phyloP scores from a whole-genome alignment of 805 yeast species.

The Babjeviella inositovora region DNA sequence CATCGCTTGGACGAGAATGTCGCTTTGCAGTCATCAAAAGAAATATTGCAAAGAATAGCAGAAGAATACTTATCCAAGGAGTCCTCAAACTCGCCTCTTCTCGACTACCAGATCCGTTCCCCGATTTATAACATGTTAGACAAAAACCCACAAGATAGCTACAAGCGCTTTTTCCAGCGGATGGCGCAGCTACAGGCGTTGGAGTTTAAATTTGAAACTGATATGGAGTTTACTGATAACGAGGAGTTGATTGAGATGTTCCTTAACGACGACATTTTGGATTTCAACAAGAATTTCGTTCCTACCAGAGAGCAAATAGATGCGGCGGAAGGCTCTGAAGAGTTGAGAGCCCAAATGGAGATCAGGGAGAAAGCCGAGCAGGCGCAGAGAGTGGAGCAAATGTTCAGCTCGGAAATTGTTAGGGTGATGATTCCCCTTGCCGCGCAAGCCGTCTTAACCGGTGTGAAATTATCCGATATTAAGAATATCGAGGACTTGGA shows the following conservation, averaged over 20 bases:
- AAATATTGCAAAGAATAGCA: no score
- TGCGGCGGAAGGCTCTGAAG: no score
- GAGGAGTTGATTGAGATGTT: conserved; percentile 10
- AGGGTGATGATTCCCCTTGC: conserved; percentile 15
- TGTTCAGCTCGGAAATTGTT: conserved; percentile 9
- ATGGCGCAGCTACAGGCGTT: conserved; percentile 15
- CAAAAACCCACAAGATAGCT: conserved; percentile 4
- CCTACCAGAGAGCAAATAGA: no score
- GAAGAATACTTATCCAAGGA: no score
- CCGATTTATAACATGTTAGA: conserved; percentile 8
- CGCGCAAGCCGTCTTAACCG: conserved; percentile 11
- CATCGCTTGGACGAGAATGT: no score
- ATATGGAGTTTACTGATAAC: conserved; percentile 8
- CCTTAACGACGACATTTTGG: conserved; percentile 8
- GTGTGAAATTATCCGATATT: no score
- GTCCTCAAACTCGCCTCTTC: no score
- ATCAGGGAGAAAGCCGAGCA: conserved; percentile 1
- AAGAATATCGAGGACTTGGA: no score
- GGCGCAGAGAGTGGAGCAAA: conserved; percentile 5
- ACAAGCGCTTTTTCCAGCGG: conserved; percentile 10
- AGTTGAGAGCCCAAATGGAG: conserved; percentile 1
- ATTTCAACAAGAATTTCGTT: conserved; percentile 7
- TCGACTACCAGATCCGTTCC: conserved; percentile 14
- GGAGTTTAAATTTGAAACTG: conserved; percentile 14
- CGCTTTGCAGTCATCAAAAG: no score